These are phyloP conservation scores for Akanthomyces uredinophilus DNA, from an alignment of 2,329 filamentous ascomycete genomes.

Conservation along the genomic window DNA sequence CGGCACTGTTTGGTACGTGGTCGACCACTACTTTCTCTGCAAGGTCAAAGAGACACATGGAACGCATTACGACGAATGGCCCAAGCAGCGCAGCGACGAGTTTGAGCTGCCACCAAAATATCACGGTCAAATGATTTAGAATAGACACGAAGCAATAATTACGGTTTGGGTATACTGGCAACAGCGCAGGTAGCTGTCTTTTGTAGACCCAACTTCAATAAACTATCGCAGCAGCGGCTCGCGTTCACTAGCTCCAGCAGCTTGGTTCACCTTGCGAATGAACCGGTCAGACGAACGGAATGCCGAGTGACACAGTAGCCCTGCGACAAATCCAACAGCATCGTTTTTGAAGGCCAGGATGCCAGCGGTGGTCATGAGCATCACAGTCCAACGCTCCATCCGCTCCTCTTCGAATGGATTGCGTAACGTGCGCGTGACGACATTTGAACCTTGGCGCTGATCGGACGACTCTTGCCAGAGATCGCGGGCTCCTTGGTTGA, in stretches of 20 bases:
- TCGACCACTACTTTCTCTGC: constrained; percentile 27
- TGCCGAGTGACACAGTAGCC: constrained; percentile 71
- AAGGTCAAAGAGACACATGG: constrained; percentile 27
- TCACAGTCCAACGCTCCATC: constrained; percentile 75
- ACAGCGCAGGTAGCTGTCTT: neutral
- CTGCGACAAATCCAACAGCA: constrained; percentile 77
- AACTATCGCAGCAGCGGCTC: constrained; percentile 27
- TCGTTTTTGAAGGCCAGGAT: constrained; percentile 87
- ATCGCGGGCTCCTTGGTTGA: constrained; percentile 67
- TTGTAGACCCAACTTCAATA: neutral
- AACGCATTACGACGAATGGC: constrained; percentile 20
- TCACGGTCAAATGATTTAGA: neutral
- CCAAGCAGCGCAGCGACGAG: constrained; percentile 12
- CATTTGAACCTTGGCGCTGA: constrained; percentile 28
- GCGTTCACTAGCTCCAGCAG: constrained; percentile 23
- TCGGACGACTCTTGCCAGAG: constrained; percentile 51
- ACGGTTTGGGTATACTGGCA: neutral
- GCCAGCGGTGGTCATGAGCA: constrained; percentile 80
- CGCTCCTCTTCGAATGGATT: constrained; percentile 62
- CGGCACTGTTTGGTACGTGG: constrained; percentile 25
- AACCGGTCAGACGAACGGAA: constrained; percentile 48
- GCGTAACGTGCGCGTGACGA: constrained; percentile 39
- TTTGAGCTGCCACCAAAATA: constrained; percentile 8
- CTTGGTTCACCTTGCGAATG: constrained; percentile 30
- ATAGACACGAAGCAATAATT: neutral